Evolutionary conservation across 169 alveolate genomes (phyloP).

Genomic region (Theileria orientalis): DNA sequence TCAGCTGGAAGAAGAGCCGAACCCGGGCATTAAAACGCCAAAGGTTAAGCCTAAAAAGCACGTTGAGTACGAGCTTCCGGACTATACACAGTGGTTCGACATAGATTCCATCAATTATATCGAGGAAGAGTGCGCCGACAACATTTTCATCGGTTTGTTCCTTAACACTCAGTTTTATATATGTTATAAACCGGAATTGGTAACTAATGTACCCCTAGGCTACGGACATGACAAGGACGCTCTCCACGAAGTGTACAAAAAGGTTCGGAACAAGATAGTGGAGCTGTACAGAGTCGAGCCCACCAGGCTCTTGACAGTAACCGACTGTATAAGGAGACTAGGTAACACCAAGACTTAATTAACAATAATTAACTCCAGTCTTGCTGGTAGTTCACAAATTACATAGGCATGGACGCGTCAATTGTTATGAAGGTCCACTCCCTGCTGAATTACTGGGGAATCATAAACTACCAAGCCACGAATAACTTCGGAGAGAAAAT

Average conservation of each 20-base stretch:
- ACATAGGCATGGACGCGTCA: slow-evolving; percentile 70
- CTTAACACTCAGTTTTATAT: neutral
- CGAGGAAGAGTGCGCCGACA: slow-evolving; percentile 37
- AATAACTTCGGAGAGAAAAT: slow-evolving; percentile 31
- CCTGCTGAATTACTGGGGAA: slow-evolving; percentile 77
- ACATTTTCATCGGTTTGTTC: slow-evolving; percentile 30
- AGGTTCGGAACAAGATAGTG: slow-evolving; percentile 51
- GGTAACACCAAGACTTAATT: neutral
- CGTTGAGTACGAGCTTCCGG: neutral
- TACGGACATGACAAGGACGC: slow-evolving; percentile 13
- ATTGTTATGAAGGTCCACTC: slow-evolving; percentile 64
- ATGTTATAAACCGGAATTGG: neutral
- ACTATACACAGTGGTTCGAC: slow-evolving; percentile 41
- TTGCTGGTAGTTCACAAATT: neutral
- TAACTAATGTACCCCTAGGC: slow-evolving; percentile 2
- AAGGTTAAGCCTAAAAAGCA: neutral
- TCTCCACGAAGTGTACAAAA: slow-evolving; percentile 21
- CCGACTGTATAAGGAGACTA: slow-evolving; percentile 60
- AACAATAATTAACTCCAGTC: neutral
- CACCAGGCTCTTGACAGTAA: slow-evolving; percentile 51
- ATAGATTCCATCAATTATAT: slow-evolving; percentile 17
- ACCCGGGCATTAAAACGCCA: neutral
- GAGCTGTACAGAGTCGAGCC: slow-evolving; percentile 55
- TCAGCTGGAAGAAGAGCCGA: neutral
- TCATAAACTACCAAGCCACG: slow-evolving; percentile 74